Evolutionary conservation across 2,329 filamentous ascomycete genomes (phyloP), one percentile per base, ranked within the genome.

Genomic region (Chaetomium sp.): DNA sequence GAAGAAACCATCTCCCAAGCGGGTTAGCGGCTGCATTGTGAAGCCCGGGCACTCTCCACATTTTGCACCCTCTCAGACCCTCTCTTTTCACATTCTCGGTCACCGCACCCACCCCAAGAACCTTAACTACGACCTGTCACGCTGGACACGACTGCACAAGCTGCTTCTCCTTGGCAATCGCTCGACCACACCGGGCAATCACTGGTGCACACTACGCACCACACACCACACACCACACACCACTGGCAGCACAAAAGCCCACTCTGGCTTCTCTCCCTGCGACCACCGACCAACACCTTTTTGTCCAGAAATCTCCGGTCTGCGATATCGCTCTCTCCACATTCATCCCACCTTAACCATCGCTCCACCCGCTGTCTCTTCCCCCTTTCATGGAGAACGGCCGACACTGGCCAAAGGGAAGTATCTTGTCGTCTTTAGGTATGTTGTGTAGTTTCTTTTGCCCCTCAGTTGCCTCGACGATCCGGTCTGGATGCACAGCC

Each of bases 351-450:
- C 56, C 53, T 57, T 53, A 35, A 56, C 53, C 57, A 35, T 53
- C 21, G 35, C 58, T 60, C 59, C 45, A 29, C 53, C 60, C 31
- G 31, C 38, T 23, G 33, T 57, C 45, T 31, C 56, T 56, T 49
- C 64, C 35, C 54, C 57, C 35, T 55, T 64, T 53, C 42, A 70
- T 68, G 65, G 63, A 47, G 50, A 65, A 61, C 61, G 62, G 57
- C 42, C 58, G 27, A 56, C 60, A 10, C 45, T 45, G 6, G 45
- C 57, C 35, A 53, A 51, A n/a, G 53, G 53, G 10, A 47, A 53
- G 51, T 29, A 45, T 56, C 10, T 57, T 33, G 45, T 55, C 54
- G 45, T 55, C 54, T 50, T 12, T 60, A 67, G 65, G 67, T 67
- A 65, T 16, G 64, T 67, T 65, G 42, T 33, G 42, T n/a, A 21